These are phyloP conservation scores for Trypanosoma rangeli DNA, from an alignment of 208 protist species.

Conservation along the genomic window DNA sequence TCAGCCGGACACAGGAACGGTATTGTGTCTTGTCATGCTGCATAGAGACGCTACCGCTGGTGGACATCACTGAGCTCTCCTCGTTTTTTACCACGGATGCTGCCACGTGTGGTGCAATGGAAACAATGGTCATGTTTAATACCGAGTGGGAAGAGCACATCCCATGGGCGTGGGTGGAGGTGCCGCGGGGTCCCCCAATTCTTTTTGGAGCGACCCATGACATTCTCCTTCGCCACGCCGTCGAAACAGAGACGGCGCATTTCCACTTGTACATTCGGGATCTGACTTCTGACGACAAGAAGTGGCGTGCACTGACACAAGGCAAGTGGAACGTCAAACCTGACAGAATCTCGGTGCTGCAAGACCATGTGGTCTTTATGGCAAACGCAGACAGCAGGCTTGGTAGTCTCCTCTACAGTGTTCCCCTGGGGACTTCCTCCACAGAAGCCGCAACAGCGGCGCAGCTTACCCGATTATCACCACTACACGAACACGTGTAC, in stretches of 20 bases:
- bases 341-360: conserved; percentile 25
- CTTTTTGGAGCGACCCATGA: conserved; percentile 52
- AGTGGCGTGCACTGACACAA: conserved; percentile 63
- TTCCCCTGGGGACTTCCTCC: conserved; percentile 32
- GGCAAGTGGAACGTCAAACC: conserved; percentile 74
- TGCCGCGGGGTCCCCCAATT: conserved; percentile 42
- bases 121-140: conserved; percentile 10
- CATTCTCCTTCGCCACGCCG: conserved; percentile 54
- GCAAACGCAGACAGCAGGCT: conserved; percentile 66
- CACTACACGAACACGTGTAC: conserved; percentile 55
- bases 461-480: conserved; percentile 43
- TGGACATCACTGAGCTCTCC: conserved; percentile 38
- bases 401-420: conserved; percentile 48
- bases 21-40: conserved; percentile 59
- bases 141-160: conserved; percentile 63
- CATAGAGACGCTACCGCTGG: conserved; percentile 43
- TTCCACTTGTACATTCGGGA: conserved; percentile 59
- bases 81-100: conserved; percentile 13
- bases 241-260: conserved; percentile 56
- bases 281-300: conserved; percentile 8
- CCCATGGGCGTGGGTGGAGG: conserved; percentile 80
- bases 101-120: conserved; percentile 5
- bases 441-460: conserved; percentile 4
- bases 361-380: conserved; percentile 52
- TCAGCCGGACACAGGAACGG: conserved; percentile 71